Conservation (phyloP, 192 early-diverging fungal genomes). For the Coemansia sp. region DNA sequence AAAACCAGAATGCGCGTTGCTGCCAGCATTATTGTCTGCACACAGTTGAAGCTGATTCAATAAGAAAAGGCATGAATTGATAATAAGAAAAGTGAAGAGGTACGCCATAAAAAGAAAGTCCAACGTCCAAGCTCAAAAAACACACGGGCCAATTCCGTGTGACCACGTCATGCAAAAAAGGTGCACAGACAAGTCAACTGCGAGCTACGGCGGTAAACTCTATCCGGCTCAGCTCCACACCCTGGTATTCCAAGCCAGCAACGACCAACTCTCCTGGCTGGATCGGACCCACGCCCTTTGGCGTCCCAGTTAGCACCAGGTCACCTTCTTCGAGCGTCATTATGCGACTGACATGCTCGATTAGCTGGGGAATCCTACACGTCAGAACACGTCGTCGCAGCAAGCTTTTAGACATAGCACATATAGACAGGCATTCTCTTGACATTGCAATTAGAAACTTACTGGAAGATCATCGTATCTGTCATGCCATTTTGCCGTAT, state of each 20-base stretch:
- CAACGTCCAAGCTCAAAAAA: not conserved
- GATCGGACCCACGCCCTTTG: slow-evolving; percentile 85
- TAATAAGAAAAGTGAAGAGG: not conserved
- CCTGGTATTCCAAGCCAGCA: slow-evolving; percentile 63
- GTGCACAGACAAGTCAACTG: not conserved
- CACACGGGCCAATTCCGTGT: not conserved
- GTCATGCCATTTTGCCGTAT: slow-evolving; percentile 85
- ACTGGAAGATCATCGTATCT: slow-evolving; percentile 90
- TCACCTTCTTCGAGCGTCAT: slow-evolving; percentile 92
- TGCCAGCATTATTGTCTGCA: not conserved
- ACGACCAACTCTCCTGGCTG: slow-evolving; percentile 74
- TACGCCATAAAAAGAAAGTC: not conserved
- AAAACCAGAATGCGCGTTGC: not conserved
- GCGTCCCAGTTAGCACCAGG: slow-evolving; percentile 90
- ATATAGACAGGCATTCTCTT: not conserved
- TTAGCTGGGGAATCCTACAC: slow-evolving; percentile 72
- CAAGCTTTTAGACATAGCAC: not conserved
- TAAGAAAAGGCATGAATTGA: not conserved
- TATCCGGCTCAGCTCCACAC: slow-evolving; percentile 47
- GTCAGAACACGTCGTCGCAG: not conserved
- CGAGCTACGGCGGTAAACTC: slow-evolving; percentile 43
- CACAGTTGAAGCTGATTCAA: not conserved
- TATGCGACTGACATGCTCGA: slow-evolving; percentile 79
- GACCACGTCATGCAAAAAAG: slow-evolving; percentile 9
- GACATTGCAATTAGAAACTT: slow-evolving; percentile 17